phyloP scores from a whole-genome alignment of 2,329 filamentous ascomycete species.

The Exophiala sideris region DNA sequence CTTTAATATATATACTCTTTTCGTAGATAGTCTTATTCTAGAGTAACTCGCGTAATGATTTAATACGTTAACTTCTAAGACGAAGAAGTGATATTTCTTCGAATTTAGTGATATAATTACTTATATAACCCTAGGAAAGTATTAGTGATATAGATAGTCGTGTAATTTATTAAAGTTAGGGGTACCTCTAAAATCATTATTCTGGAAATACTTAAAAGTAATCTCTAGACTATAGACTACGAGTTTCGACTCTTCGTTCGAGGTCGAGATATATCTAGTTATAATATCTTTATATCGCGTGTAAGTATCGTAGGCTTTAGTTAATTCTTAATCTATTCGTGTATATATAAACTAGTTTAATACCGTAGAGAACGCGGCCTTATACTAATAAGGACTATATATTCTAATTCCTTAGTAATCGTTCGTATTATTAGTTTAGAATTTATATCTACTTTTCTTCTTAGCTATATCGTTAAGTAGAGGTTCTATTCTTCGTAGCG shows the following conservation, averaged over 20 bases:
- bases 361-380: background rate
- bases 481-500: background rate
- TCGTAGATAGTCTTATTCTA: background rate
- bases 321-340: background rate
- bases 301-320: background rate
- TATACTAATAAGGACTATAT: background rate
- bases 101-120: background rate
- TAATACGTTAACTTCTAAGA: background rate
- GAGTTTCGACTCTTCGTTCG: background rate
- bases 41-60: background rate
- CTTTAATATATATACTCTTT: background rate
- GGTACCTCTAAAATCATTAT: background rate
- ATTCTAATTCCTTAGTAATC: background rate
- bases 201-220: background rate
- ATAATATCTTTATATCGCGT: background rate
- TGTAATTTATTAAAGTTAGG: background rate
- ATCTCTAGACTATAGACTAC: background rate
- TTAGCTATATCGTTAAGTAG: background rate
- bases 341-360: background rate
- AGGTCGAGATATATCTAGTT: background rate
- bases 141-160: background rate
- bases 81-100: background rate
- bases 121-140: background rate
- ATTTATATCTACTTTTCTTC: background rate
- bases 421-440: background rate